Conservation (phyloP, 1,139 yeast genomes). For the Suhomyces guaymorum region DNA sequence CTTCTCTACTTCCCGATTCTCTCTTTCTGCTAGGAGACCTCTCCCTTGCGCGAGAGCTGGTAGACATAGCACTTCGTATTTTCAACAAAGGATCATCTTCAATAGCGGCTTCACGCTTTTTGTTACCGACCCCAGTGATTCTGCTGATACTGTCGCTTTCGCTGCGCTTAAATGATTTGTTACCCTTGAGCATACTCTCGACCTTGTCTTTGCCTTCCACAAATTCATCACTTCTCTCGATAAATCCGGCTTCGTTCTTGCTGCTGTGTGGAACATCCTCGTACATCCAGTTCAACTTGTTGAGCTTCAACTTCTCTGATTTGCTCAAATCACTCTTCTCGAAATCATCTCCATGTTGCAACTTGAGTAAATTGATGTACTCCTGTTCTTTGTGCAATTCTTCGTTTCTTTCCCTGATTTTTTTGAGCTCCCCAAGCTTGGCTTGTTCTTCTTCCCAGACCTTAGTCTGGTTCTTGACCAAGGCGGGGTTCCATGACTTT, state of each 20-base stretch:
- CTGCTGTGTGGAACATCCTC: constrained; percentile 38
- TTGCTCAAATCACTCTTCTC: constrained; percentile 30
- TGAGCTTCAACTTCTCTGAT: constrained; percentile 45
- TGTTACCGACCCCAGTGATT: constrained; percentile 22
- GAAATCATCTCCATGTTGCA: constrained; percentile 48
- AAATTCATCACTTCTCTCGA: constrained; percentile 37
- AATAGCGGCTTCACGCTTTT: constrained; percentile 7
- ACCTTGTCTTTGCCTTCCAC: constrained; percentile 37
- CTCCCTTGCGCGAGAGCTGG: constrained; percentile 12
- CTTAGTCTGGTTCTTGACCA: constrained; percentile 79
- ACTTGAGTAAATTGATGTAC: constrained; percentile 53
- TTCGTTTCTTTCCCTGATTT: constrained; percentile 61
- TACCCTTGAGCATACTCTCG: constrained; percentile 32
- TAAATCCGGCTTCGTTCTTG: constrained; percentile 32
- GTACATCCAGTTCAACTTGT: constrained; percentile 85
- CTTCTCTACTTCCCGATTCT: too few species aligned
- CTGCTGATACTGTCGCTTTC: constrained; percentile 17
- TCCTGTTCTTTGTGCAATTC: constrained; percentile 70
- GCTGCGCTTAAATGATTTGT: constrained; percentile 17
- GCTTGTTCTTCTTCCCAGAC: constrained; percentile 86
- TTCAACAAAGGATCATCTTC: constrained; percentile 59
- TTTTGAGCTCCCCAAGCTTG: constrained; percentile 67
- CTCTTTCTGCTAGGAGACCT: constrained; percentile 12
- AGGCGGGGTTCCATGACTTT: constrained; percentile 95
- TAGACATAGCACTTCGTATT: constrained; percentile 27